These are phyloP conservation scores for Eucalyptus brandiana DNA, from an alignment of 345 rosid genomes.

Conservation along the genomic window DNA sequence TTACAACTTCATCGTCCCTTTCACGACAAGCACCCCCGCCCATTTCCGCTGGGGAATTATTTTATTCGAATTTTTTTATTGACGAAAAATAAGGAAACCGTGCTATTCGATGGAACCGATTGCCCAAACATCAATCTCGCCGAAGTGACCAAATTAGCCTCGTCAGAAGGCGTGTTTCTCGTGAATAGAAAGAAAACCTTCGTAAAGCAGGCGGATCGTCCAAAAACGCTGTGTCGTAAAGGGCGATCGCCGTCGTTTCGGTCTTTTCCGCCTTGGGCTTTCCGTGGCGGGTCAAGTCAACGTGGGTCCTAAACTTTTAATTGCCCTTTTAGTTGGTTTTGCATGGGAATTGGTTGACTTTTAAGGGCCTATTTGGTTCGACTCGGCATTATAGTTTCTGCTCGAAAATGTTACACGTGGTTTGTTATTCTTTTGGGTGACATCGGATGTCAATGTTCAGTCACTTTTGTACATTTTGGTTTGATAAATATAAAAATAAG, in stretches of 20 bases:
- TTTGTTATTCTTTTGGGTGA: neutral
- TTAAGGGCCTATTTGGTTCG: neutral
- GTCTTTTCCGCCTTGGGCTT: neutral
- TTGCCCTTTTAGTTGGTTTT: accelerated
- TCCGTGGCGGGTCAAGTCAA: neutral
- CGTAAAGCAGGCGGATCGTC: neutral
- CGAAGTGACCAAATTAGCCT: neutral
- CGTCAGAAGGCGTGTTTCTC: neutral
- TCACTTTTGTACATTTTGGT: neutral
- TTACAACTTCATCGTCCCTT: neutral
- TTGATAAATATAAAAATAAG: accelerated
- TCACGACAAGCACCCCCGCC: neutral
- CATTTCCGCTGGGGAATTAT: neutral
- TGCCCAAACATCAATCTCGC: neutral
- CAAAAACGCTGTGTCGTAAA: neutral
- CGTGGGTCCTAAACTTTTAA: neutral
- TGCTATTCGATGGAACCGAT: neutral
- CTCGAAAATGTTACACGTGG: neutral
- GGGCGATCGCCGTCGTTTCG: neutral
- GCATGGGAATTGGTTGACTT: neutral
- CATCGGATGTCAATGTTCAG: neutral
- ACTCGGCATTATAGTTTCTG: neutral
- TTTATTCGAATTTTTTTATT: neutral
- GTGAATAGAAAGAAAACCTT: neutral
- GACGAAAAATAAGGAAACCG: neutral